Percentiles rank a stretch among this genome's conserved stretches.
These are phyloP conservation scores for Vigna hirtella DNA, from an alignment of 306 rosid genomes.

Conservation along the genomic window DNA sequence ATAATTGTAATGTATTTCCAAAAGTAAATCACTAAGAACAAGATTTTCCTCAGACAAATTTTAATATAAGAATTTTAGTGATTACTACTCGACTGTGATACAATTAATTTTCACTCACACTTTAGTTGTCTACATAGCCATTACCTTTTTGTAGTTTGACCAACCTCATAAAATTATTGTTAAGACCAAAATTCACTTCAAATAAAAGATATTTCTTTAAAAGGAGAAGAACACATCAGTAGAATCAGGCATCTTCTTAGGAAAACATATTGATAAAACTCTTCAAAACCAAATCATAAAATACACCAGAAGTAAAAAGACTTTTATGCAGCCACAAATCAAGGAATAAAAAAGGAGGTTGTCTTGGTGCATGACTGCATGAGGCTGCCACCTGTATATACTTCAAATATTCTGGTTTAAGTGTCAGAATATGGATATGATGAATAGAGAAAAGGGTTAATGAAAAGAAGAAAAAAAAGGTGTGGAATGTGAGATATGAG, in stretches of 20 bases:
- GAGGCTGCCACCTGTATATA: neutral
- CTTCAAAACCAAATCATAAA: constrained; percentile 35
- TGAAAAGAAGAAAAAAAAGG: neutral
- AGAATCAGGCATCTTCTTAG: neutral
- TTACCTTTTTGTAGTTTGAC: neutral
- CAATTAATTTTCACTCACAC: too few species aligned
- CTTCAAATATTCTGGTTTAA: too few species aligned
- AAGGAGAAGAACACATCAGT: constrained; percentile 28
- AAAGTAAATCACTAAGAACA: too few species aligned
- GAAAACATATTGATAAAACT: neutral
- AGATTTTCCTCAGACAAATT: too few species aligned
- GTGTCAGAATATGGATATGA: too few species aligned
- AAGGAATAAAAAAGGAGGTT: constrained; percentile 6
- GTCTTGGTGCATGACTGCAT: neutral
- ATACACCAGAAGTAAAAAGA: constrained; percentile 15
- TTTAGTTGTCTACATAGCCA: too few species aligned
- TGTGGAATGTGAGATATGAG: constrained; percentile 40
- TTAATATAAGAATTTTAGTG: too few species aligned
- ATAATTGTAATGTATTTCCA: too few species aligned
- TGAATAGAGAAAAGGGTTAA: too few species aligned
- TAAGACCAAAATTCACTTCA: constrained; percentile 35
- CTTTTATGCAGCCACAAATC: constrained; percentile 31
- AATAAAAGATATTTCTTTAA: constrained; percentile 15
- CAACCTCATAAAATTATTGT: constrained; percentile 29
- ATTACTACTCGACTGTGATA: too few species aligned